A percentile compares a stretch with the other conserved stretches of the same genome.
Conservation (phyloP, 2,329 filamentous ascomycete genomes). For the Talaromyces sp. region DNA sequence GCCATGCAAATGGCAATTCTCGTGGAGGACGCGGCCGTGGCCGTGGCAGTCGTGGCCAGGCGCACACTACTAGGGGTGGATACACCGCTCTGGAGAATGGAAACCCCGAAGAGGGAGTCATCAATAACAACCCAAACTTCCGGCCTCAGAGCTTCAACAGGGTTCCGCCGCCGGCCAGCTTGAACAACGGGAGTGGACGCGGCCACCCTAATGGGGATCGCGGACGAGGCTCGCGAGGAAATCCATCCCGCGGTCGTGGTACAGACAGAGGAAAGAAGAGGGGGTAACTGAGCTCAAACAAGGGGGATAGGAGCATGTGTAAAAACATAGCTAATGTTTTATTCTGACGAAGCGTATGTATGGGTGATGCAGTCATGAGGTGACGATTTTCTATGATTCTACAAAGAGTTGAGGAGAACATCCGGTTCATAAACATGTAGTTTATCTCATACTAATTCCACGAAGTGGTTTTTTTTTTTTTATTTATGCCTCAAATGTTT, state of each 20-base stretch:
- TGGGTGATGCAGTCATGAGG: background rate
- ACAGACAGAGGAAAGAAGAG: constrained; percentile 2
- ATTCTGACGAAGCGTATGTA: background rate
- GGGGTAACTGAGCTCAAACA: background rate
- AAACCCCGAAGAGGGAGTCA: constrained; percentile 48
- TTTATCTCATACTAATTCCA: background rate
- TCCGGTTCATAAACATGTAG: background rate
- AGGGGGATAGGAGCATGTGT: background rate
- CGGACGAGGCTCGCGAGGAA: constrained; percentile 4
- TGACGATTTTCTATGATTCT: background rate
- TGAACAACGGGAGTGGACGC: constrained; percentile 29
- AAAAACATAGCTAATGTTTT: background rate
- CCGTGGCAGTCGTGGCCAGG: constrained; percentile 21
- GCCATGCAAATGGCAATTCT: constrained; percentile 18
- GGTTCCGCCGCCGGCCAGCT: constrained; percentile 42
- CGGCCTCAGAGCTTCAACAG: constrained; percentile 48
- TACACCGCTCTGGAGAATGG: constrained; percentile 41
- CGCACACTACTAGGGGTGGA: constrained; percentile 25
- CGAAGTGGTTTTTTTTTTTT: background rate
- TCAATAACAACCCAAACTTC: constrained; percentile 52
- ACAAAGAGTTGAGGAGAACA: background rate
- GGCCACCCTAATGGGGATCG: constrained; percentile 25
- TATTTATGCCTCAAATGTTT: background rate
- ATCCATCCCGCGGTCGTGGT: constrained; percentile 2
- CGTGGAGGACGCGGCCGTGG: constrained; percentile 31